phyloP scores from a whole-genome alignment of 1,139 yeast species.

The Hyphopichia khmerensis region DNA sequence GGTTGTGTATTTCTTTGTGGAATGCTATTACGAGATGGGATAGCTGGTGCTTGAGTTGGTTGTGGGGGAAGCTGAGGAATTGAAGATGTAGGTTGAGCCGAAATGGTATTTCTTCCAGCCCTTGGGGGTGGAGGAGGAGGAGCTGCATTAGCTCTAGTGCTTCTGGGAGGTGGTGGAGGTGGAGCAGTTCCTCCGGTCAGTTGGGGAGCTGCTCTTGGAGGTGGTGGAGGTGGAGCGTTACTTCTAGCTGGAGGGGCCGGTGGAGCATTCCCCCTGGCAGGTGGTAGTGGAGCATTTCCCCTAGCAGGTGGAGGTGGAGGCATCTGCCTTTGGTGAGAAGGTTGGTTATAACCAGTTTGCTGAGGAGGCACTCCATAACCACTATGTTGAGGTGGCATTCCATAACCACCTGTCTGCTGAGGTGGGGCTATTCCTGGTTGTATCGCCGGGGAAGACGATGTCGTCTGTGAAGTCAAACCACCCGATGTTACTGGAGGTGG shows the following conservation, averaged over 20 bases:
- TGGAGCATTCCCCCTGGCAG: slow-evolving; percentile 14
- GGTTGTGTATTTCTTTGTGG: slow-evolving; percentile 9
- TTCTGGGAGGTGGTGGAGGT: slow-evolving; percentile 25
- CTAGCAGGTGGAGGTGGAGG: slow-evolving; percentile 12
- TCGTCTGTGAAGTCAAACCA: not conserved
- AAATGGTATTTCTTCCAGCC: slow-evolving; percentile 8
- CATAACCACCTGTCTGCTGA: not conserved
- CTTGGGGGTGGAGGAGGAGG: slow-evolving; percentile 26
- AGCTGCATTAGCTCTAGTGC: slow-evolving; percentile 15
- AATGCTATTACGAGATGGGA: slow-evolving; percentile 12
- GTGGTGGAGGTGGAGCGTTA: slow-evolving; percentile 20
- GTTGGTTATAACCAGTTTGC: slow-evolving; percentile 13
- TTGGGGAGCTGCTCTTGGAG: slow-evolving; percentile 20
- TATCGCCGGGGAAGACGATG: no score
- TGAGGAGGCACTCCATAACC: slow-evolving; percentile 16
- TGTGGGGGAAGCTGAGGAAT: slow-evolving; percentile 3
- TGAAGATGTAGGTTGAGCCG: slow-evolving; percentile 2
- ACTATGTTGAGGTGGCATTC: slow-evolving; percentile 22
- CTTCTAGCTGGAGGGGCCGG: slow-evolving; percentile 27
- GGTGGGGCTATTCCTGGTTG: no score
- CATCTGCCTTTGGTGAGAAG: slow-evolving; percentile 24
- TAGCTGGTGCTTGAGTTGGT: slow-evolving; percentile 1
- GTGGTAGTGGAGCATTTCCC: slow-evolving; percentile 5
- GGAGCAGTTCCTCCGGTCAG: slow-evolving; percentile 16
- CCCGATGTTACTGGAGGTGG: slow-evolving; percentile 11